Evolutionary conservation across 768 basidiomycete species (phyloP).

Genomic region (Amanita molliuscula): DNA sequence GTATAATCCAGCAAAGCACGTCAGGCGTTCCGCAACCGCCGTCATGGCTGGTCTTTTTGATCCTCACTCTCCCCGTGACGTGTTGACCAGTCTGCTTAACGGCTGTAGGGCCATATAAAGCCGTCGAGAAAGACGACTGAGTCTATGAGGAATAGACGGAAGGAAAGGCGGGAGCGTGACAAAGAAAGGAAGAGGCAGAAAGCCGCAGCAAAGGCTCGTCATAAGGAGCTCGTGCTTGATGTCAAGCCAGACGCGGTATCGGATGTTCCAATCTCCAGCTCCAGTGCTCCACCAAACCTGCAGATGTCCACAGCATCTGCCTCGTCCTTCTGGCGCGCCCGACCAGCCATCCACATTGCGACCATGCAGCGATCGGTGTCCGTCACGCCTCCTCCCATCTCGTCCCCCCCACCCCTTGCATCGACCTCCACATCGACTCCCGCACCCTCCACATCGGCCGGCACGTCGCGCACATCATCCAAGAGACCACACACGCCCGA

Average conservation of each 20-base stretch:
- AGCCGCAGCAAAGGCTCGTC: slow-evolving; percentile 19
- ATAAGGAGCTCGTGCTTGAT: slow-evolving; percentile 19
- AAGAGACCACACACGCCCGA: slow-evolving; percentile 71
- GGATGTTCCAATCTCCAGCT: slow-evolving; percentile 15
- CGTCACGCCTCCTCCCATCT: slow-evolving; percentile 61
- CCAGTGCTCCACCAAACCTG: slow-evolving; percentile 17
- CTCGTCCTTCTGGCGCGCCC: slow-evolving; percentile 54
- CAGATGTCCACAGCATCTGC: slow-evolving; percentile 20
- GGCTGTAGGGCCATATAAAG: slow-evolving; percentile 60
- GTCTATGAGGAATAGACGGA: slow-evolving; percentile 41
- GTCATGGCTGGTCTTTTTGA: slow-evolving; percentile 74
- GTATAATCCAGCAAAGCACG: slow-evolving; percentile 27
- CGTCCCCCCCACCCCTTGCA: slow-evolving; percentile 26
- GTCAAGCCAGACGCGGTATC: slow-evolving; percentile 20
- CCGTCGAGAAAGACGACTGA: slow-evolving; percentile 54
- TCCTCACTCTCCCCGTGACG: slow-evolving; percentile 55
- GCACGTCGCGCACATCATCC: slow-evolving; percentile 68
- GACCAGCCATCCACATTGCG: slow-evolving; percentile 67
- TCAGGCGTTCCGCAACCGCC: slow-evolving; percentile 58
- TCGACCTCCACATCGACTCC: slow-evolving; percentile 68
- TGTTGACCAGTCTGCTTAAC: slow-evolving; percentile 70
- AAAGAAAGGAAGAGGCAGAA: slow-evolving; percentile 33
- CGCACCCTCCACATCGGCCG: slow-evolving; percentile 63
- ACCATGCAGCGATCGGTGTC: slow-evolving; percentile 62
- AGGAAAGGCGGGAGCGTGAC: slow-evolving; percentile 43